Evolutionary conservation across 2,329 filamentous ascomycete species (phyloP).

Genomic region (Trichoderma sp.): DNA sequence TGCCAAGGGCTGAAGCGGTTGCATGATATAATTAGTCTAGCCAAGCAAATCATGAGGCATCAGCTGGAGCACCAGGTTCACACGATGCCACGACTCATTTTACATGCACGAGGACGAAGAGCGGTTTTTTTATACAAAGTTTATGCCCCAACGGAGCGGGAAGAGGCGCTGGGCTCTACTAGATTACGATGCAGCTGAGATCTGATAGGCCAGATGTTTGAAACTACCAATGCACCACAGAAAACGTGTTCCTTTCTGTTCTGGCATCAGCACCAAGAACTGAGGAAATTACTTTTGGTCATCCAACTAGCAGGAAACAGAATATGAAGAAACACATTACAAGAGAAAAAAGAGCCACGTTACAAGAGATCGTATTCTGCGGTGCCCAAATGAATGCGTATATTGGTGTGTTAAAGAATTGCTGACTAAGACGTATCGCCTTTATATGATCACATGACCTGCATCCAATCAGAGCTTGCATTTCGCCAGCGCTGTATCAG

Average conservation of each 20-base stretch:
- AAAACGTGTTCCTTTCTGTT: neutral
- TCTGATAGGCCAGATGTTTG: conserved; percentile 1
- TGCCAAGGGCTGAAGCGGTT: neutral
- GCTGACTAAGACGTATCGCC: conserved; percentile 11
- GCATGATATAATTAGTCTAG: neutral
- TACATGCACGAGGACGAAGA: conserved; percentile 2
- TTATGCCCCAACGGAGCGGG: conserved; percentile 14
- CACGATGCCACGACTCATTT: neutral
- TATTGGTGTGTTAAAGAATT: neutral
- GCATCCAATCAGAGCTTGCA: conserved; percentile 14
- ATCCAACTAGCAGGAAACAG: neutral
- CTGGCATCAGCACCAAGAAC: neutral
- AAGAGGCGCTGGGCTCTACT: neutral
- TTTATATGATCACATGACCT: conserved; percentile 22
- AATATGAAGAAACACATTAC: too few species aligned
- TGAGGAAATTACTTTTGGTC: neutral
- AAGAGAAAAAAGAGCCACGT: neutral
- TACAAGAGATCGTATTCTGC: too few species aligned
- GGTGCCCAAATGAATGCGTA: too few species aligned
- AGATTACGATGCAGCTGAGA: neutral
- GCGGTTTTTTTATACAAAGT: neutral
- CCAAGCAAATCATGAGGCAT: neutral
- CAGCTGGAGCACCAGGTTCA: neutral
- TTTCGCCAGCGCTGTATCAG: conserved; percentile 16
- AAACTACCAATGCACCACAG: neutral